Base-by-base conservation (phyloP, 179 eudicot species). In the Actinidia polygama region DNA sequence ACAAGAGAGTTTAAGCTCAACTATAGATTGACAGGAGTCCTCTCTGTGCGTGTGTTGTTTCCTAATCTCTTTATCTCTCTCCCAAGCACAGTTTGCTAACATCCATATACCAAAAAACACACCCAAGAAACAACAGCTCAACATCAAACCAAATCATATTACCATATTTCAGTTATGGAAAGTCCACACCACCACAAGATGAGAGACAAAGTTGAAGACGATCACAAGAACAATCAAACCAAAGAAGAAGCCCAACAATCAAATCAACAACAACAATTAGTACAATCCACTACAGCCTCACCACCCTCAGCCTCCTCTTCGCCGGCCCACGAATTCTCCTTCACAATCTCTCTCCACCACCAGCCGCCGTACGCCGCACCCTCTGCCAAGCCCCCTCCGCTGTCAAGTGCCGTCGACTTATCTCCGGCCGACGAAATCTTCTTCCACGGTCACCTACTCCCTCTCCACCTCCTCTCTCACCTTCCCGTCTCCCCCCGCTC, bases 351-450 rank as follows among this genome's bases (percentile, higher is more conserved):
- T 16, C 91, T 91, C 61, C 88, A 89, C 78, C 90, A 79, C 51
- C 73, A 69, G 1, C 64, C 85, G 4, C 46, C 84, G 1, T 23
- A 75, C 1, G 10, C 70, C 15, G 12, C 79, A 14, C 21, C 51
- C 49, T 57, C 74, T 44, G 10, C 77, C 68, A 64, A 70, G 15
- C 71, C 79, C 6, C 40, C 80, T 0, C 87, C 82, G 21, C 64
- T 84, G 2, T 79, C 87, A 4, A 54, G 70, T 5, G 93, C 94
- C 18, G 81, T 91, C 21, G 98, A 95, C 79, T 84, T 95, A 76
- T 86, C 98, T 21, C 98, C 99, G 19, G 99, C 99, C 1, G 99
- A 91, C 69, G 98, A 95, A 7, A 95, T 95, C 59, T 95, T 95
- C 91, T 94, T 91, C 90, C 95, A 95, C 47, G 99, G 99, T 72